Conservation (phyloP, 2,329 filamentous ascomycete species). For the Colletotrichum scovillei region DNA sequence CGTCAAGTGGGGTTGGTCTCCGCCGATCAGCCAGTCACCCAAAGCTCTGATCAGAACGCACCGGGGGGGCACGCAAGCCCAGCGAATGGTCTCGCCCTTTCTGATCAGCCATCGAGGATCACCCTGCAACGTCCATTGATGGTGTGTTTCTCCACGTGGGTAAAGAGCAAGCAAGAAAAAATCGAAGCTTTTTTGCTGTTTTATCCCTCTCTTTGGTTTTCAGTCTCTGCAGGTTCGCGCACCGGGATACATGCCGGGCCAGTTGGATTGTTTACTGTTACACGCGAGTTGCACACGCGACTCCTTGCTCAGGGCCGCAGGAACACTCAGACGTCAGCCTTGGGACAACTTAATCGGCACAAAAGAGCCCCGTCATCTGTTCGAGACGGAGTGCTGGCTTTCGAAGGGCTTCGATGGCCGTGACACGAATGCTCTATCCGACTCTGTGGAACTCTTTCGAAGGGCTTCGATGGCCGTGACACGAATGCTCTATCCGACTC, state of each 20-base stretch:
- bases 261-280: neutral
- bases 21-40: conserved; percentile 8
- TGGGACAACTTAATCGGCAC: neutral
- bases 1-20: conserved; percentile 6
- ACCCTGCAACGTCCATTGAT: conserved; percentile 12
- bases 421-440: neutral
- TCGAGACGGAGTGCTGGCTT: neutral
- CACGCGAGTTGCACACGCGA: neutral
- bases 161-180: neutral
- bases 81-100: conserved; percentile 23
- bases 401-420: neutral
- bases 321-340: neutral
- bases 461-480: neutral
- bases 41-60: neutral
- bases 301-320: neutral
- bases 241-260: neutral
- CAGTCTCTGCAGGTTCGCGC: neutral
- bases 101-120: conserved; percentile 7
- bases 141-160: conserved; percentile 20
- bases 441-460: conserved; percentile 14
- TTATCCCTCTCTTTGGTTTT: neutral
- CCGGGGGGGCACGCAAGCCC: neutral
- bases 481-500: neutral
- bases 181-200: conserved; percentile 1
- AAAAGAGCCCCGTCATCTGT: neutral